Evolutionary conservation across 2,329 filamentous ascomycete species (phyloP).

Genomic region (Penicillium janthinellum): DNA sequence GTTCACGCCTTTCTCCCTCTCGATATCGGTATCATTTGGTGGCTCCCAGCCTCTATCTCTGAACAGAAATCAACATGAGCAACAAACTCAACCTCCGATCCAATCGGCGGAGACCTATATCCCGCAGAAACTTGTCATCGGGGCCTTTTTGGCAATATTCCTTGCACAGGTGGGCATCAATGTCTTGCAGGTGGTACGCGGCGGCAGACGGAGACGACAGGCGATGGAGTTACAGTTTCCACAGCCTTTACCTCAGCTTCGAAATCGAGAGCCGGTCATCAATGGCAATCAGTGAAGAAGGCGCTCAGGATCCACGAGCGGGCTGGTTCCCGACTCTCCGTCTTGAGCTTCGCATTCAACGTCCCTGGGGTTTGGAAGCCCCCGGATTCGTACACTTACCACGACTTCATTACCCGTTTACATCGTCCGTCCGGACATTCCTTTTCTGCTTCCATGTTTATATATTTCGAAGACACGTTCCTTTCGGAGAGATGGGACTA

Average conservation of each 20-base stretch:
- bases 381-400: not conserved
- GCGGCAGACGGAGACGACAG: conserved; percentile 25
- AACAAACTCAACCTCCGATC: not conserved
- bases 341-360: not conserved
- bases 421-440: not conserved
- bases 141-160: conserved; percentile 35
- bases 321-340: not conserved
- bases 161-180: conserved; percentile 34
- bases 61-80: conserved; percentile 7
- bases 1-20: conserved; percentile 40
- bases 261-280: conserved; percentile 2
- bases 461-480: not conserved
- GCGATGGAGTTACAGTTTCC: conserved; percentile 27
- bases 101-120: conserved; percentile 28
- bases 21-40: conserved; percentile 39
- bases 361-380: not conserved
- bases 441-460: not conserved
- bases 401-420: not conserved
- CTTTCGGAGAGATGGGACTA: not conserved
- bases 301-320: not conserved
- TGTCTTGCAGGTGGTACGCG: conserved; percentile 30
- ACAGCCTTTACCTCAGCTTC: conserved; percentile 23
- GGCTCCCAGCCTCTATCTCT: conserved; percentile 14
- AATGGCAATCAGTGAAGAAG: not conserved
- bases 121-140: conserved; percentile 37